These are phyloP conservation scores for Colletotrichum sp. DNA, from an alignment of 2,329 filamentous ascomycete genomes.

Conservation along the genomic window DNA sequence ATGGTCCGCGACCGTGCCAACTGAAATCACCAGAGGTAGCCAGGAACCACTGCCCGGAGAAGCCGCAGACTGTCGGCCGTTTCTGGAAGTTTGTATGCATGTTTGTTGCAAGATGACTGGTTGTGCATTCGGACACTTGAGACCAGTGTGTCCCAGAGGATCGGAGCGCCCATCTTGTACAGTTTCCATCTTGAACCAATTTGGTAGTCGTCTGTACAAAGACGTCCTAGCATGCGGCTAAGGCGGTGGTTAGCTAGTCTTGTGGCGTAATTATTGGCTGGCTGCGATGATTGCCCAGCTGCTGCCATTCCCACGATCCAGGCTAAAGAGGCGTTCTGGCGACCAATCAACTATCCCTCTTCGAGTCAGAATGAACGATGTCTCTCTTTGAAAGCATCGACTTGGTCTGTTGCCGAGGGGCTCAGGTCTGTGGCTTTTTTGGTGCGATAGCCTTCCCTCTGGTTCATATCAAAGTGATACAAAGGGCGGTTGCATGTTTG, in stretches of 20 bases:
- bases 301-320: not conserved
- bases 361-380: conserved; percentile 10
- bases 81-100: not conserved
- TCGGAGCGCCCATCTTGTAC: not conserved
- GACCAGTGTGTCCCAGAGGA: not conserved
- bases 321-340: not conserved
- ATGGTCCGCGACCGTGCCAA: not conserved
- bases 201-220: not conserved
- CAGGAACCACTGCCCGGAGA: not conserved
- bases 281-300: not conserved
- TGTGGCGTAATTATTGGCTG: conserved; percentile 16
- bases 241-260: not conserved
- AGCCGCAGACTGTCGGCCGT: not conserved
- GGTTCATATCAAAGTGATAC: not conserved
- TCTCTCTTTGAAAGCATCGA: conserved; percentile 6
- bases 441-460: not conserved
- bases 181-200: not conserved
- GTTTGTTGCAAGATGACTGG: not conserved
- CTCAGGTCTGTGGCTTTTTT: conserved; percentile 1
- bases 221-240: not conserved
- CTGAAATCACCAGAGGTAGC: not conserved
- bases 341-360: not conserved
- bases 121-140: not conserved
- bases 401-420: not conserved
- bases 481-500: not conserved